These are phyloP conservation scores for Hymenoscyphus repandus DNA, from an alignment of 2,329 filamentous ascomycete species.

Conservation along the genomic window DNA sequence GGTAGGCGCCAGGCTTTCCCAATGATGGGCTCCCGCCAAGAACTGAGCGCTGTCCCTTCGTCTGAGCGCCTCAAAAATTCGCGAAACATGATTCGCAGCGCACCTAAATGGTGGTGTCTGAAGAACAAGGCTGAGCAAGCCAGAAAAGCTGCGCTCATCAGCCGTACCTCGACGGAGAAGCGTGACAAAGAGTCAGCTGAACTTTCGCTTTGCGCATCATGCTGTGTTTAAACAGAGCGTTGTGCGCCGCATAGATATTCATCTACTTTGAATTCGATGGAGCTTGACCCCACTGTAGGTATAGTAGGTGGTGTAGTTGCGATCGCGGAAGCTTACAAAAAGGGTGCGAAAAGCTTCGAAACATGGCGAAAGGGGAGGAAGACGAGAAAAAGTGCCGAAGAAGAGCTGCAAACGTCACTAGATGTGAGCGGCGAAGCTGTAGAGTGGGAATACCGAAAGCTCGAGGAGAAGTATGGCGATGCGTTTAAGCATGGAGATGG, in stretches of 20 bases:
- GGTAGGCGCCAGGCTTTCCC: neutral
- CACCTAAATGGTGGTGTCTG: no score
- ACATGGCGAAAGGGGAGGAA: neutral
- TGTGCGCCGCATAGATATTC: no score
- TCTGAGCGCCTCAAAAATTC: conserved; percentile 12
- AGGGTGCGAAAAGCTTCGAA: neutral
- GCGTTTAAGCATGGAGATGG: neutral
- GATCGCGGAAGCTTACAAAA: no score
- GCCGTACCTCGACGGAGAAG: no score
- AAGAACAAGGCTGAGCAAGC: no score
- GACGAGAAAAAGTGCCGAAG: neutral
- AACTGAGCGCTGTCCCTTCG: neutral
- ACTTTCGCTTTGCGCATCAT: no score
- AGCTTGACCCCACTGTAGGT: no score
- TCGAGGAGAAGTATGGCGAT: neutral
- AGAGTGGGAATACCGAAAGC: neutral
- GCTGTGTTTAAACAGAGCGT: no score
- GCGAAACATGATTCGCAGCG: neutral
- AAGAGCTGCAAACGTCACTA: neutral
- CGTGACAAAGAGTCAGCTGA: no score
- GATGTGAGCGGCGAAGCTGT: neutral
- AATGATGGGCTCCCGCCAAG: conserved; percentile 5
- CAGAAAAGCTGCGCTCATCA: no score
- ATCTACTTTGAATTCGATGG: no score
- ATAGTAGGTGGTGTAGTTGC: no score